Evolutionary conservation across 108 stramenopile genomes (phyloP).

Genomic region (Cylindrotheca closterium): DNA sequence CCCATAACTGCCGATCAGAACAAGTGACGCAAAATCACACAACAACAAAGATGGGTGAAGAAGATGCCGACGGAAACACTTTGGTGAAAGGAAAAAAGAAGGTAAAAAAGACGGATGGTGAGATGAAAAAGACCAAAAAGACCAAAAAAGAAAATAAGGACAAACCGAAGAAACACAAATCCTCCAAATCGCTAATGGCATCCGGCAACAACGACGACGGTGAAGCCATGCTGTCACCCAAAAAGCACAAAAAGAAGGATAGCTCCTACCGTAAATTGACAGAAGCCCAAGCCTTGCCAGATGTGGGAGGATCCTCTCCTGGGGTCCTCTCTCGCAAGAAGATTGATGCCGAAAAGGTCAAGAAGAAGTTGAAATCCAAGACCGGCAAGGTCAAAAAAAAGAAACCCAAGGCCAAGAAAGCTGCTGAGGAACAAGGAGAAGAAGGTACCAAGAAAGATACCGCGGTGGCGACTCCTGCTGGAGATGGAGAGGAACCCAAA

Average conservation of each 20-base stretch:
- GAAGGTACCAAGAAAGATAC: not conserved
- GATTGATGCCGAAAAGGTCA: not conserved
- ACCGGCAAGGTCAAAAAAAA: not conserved
- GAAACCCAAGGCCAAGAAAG: not conserved
- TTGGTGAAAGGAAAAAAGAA: no score
- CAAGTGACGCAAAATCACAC: no score
- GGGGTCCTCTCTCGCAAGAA: not conserved
- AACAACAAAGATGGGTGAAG: no score
- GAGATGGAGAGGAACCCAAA: not conserved
- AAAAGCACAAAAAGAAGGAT: not conserved
- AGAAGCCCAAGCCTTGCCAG: not conserved
- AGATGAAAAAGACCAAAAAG: not conserved
- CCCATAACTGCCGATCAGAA: no score
- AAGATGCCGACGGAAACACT: no score
- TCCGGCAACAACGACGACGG: not conserved
- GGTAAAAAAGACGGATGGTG: no score
- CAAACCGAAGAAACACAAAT: not conserved
- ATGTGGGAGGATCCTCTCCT: not conserved
- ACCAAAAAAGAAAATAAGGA: not conserved
- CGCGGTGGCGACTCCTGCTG: not conserved
- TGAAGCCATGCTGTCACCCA: not conserved
- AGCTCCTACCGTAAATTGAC: not conserved
- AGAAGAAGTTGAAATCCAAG: not conserved
- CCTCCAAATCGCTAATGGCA: no score
- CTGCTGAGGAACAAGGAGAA: not conserved